phyloP scores from a whole-genome alignment of 164 flowering plant species.

The Magnolia officinalis region DNA sequence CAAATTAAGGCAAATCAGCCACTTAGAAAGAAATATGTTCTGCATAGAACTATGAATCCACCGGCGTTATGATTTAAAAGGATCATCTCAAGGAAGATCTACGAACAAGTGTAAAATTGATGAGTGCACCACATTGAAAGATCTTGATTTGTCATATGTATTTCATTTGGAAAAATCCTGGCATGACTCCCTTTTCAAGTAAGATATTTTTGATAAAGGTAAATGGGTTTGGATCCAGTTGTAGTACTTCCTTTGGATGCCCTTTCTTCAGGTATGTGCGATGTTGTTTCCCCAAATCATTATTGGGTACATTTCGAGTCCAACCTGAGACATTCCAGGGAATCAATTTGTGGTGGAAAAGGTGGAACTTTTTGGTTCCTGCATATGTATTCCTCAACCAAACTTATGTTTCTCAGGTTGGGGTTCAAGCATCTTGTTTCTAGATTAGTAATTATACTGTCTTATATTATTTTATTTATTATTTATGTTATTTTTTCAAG shows the following conservation, averaged over 20 bases:
- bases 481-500: no score
- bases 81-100: slow-evolving; percentile 79
- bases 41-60: slow-evolving; percentile 86
- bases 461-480: no score
- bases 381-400: no score
- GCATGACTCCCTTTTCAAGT: slow-evolving; percentile 73
- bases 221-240: slow-evolving; percentile 12
- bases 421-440: no score
- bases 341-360: no score
- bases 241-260: background rate
- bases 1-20: background rate
- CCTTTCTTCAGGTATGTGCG: background rate
- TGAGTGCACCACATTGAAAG: slow-evolving; percentile 77
- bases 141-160: slow-evolving; percentile 74
- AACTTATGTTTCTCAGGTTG: no score
- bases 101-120: slow-evolving; percentile 49
- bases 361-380: no score
- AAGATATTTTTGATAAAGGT: slow-evolving; percentile 46
- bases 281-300: no score
- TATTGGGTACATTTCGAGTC: no score
- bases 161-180: slow-evolving; percentile 80
- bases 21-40: slow-evolving; percentile 45
- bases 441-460: no score
- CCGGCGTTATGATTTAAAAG: slow-evolving; percentile 85
- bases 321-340: no score